These are phyloP conservation scores for Boletus insuetus DNA, from an alignment of 768 basidiomycete genomes.

Conservation along the genomic window DNA sequence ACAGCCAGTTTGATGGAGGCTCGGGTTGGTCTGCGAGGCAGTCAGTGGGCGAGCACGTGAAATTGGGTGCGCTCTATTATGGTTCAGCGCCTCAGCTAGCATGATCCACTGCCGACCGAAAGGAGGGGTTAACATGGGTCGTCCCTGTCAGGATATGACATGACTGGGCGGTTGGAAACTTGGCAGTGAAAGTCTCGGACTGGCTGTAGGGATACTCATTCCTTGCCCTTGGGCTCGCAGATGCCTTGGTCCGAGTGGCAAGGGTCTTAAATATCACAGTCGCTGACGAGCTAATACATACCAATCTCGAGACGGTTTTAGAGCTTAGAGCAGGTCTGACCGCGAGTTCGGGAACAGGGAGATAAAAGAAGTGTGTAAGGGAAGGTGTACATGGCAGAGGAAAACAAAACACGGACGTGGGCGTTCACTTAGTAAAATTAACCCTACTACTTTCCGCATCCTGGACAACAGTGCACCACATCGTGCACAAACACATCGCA, in stretches of 20 bases:
- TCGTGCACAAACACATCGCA: constrained; percentile 98
- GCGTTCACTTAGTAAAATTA: no score
- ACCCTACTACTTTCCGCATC: constrained; percentile 53
- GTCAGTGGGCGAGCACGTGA: no score
- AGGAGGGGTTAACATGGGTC: constrained; percentile 62
- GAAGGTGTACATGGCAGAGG: not conserved
- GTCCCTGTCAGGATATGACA: constrained; percentile 68
- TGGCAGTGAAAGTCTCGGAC: constrained; percentile 48
- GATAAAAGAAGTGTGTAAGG: constrained; percentile 48
- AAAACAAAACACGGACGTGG: no score
- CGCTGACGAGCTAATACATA: constrained; percentile 77
- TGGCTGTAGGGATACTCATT: constrained; percentile 68
- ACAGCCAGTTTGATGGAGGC: constrained; percentile 52
- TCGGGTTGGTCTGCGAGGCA: constrained; percentile 66
- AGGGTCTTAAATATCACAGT: constrained; percentile 71
- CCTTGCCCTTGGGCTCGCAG: constrained; percentile 58
- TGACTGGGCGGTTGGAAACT: constrained; percentile 63
- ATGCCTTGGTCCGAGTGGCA: constrained; percentile 49
- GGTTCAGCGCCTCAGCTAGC: constrained; percentile 64
- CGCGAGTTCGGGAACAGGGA: constrained; percentile 39
- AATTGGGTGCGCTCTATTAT: no score
- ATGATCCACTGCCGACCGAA: constrained; percentile 54
- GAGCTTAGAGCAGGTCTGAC: constrained; percentile 46
- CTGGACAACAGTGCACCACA: constrained; percentile 92
- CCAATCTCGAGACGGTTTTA: constrained; percentile 70